Base-by-base conservation (phyloP, 768 basidiomycete genomes). In the Mycena galopus region DNA sequence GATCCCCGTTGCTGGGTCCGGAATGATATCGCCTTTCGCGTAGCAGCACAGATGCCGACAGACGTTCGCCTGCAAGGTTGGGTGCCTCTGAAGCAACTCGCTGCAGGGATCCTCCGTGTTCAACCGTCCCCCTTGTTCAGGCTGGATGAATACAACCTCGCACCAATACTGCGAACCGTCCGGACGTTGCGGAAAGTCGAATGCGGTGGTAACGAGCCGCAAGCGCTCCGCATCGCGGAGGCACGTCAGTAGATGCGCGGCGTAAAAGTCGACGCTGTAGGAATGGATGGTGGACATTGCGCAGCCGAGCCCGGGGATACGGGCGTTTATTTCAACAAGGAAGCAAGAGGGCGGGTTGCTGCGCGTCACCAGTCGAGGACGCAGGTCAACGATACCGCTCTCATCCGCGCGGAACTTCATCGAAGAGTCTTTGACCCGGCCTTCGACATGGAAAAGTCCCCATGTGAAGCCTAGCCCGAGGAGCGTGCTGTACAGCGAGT, bases 181-280 rank as follows among this genome's bases (percentile, higher is more conserved):
- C 23, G 71, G 19, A 12, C 65, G 70, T 9, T 29, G 16, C 6
- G 65, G 65, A 35, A 67, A 72, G 3, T 1, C 9, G 33, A 72
- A 67, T 2, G 71, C 29, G 17, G 5, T 62, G 14, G 59, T 27
- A 35, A 67, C 71, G 37, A 72, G 59, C 6, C 53, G 33, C 9
- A 72, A 53, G n/a, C 65, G 65, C 32, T 35, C 21, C 16, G 3
- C 50, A 42, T 72, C 71, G 53, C 71, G 71, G 44, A 72, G 71
- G 42, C 59, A 67, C 3, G 65, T 19, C 39, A 72, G 59, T 3
- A 72, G 60, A 29, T 72, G 65, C n/a, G 65, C 59, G 1, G 65
- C 65, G 65, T 72, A 72, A 32, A 61, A 72, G 65, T 72, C 71
- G 60, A 72, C 71, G 39, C 71, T 65, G 60, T 72, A 72, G 7